phyloP scores from a whole-genome alignment of 176 grass and related monocot species.

The Musa schizocarpa region DNA sequence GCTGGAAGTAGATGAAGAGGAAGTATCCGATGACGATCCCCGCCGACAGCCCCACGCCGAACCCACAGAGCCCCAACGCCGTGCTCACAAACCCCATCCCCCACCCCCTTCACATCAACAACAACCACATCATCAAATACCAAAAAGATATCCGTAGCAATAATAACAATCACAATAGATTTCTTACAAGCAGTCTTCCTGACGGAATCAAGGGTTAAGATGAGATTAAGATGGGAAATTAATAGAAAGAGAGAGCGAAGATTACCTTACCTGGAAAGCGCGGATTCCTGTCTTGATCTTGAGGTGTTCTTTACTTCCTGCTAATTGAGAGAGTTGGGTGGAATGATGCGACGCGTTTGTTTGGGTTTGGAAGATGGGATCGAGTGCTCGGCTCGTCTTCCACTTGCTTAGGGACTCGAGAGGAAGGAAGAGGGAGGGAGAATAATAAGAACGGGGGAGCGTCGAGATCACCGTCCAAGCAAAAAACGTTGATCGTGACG shows the following conservation, averaged over 20 bases:
- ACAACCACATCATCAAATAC: neutral
- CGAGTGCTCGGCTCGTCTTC: neutral
- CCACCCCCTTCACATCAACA: constrained; percentile 9
- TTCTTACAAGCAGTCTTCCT: neutral
- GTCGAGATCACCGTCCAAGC: no score
- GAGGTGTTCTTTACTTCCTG: neutral
- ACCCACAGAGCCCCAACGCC: constrained; percentile 63
- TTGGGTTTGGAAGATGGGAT: neutral
- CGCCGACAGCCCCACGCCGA: constrained; percentile 57
- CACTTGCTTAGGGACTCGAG: neutral
- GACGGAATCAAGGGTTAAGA: neutral
- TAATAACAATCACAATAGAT: neutral
- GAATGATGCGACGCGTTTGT: constrained; percentile 9
- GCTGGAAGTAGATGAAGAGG: constrained; percentile 68
- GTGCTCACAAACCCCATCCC: constrained; percentile 65
- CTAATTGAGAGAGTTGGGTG: neutral
- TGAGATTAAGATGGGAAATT: neutral
- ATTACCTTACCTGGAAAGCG: neutral
- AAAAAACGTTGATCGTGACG: no score
- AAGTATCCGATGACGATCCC: constrained; percentile 81
- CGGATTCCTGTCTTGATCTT: neutral
- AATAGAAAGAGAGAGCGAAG: neutral
- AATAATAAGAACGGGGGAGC: no score
- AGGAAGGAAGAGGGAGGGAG: no score
- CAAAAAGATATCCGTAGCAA: neutral